phyloP scores from a whole-genome alignment of 768 basidiomycete species.

The Termitomyces sp. region DNA sequence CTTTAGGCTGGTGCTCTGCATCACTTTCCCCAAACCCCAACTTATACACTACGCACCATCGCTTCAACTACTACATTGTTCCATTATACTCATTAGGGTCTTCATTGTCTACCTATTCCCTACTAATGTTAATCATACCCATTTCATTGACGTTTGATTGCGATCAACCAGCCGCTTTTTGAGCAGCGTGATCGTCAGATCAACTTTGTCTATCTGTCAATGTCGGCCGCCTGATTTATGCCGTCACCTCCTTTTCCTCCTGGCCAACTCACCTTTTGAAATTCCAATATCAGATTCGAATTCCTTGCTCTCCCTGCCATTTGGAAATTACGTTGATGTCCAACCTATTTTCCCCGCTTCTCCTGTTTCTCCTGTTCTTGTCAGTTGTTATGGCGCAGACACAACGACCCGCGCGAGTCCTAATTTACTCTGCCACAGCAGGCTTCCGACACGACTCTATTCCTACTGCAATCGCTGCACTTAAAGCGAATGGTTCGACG shows the following conservation, averaged over 20 bases:
- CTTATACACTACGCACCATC: not conserved
- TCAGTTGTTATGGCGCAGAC: not conserved
- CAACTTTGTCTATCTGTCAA: too few species aligned
- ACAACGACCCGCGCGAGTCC: conserved; percentile 29
- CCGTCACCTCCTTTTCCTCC: not conserved
- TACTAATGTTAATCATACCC: conserved; percentile 14
- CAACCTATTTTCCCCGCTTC: not conserved
- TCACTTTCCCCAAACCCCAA: not conserved
- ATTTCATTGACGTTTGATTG: not conserved
- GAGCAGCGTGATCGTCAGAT: not conserved
- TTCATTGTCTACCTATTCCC: conserved; percentile 7
- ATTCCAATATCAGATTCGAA: too few species aligned
- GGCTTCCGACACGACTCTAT: conserved; percentile 73
- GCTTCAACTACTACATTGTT: not conserved
- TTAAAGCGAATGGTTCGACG: conserved; percentile 37
- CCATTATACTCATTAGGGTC: not conserved
- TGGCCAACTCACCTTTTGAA: not conserved
- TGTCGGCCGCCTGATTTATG: too few species aligned
- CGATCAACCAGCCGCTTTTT: not conserved
- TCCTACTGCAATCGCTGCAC: conserved; percentile 56
- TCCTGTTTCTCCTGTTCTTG: not conserved
- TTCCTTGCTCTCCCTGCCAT: not conserved
- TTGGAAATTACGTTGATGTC: not conserved
- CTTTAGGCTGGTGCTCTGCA: not conserved
- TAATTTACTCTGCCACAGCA: conserved; percentile 57